Conservation (phyloP, 129 eudicot species). For the Heracleum sosnowskyi region DNA sequence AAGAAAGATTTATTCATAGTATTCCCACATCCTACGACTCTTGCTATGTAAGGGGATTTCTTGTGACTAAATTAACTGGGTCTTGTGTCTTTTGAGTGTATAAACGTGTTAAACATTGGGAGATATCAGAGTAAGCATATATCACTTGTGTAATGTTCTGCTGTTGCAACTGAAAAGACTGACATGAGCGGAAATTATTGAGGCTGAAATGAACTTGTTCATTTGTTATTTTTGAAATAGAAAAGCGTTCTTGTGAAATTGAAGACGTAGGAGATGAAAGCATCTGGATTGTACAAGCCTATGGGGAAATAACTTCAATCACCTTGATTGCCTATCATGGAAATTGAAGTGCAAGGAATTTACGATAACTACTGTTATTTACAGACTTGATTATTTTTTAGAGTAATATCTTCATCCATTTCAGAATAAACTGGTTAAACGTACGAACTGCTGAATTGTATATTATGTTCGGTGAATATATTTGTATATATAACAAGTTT, state of each 20-base stretch:
- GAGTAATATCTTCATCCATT: too few species aligned
- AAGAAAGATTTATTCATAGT: not conserved
- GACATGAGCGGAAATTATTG: not conserved
- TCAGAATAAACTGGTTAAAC: too few species aligned
- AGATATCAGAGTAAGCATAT: not conserved
- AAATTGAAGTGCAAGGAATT: not conserved
- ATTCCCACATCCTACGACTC: too few species aligned
- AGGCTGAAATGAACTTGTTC: constrained; percentile 3
- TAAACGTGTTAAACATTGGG: not conserved
- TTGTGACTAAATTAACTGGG: not conserved
- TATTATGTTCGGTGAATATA: too few species aligned
- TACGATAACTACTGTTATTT: too few species aligned
- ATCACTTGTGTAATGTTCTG: not conserved
- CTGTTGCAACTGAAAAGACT: not conserved
- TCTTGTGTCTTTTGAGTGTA: not conserved
- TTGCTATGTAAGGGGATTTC: not conserved
- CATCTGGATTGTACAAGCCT: not conserved
- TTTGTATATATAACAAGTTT: too few species aligned
- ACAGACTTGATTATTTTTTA: too few species aligned
- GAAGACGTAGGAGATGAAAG: not conserved
- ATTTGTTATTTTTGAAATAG: not conserved
- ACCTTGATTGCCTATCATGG: not conserved
- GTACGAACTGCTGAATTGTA: too few species aligned
- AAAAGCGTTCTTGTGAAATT: not conserved
- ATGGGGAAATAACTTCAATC: not conserved